These are phyloP conservation scores for Dioscorea dumetorum DNA, from an alignment of 106 monocot genomes.

Conservation along the genomic window DNA sequence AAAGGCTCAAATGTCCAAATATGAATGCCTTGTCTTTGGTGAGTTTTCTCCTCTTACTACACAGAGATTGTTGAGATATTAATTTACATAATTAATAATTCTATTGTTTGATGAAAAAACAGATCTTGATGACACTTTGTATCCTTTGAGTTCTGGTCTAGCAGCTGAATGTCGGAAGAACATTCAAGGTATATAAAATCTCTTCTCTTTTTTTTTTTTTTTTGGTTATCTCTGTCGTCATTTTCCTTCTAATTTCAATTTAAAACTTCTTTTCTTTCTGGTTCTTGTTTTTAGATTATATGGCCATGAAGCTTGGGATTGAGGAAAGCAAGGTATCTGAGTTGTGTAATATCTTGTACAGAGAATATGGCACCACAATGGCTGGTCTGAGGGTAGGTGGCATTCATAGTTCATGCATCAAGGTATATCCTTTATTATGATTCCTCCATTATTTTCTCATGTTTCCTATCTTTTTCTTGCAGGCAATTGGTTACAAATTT, in stretches of 20 bases:
- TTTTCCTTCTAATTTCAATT: not conserved
- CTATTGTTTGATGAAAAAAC: constrained; percentile 1
- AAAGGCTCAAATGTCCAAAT: constrained; percentile 40
- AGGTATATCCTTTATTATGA: not conserved
- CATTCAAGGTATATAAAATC: constrained; percentile 48
- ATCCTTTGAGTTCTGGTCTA: constrained; percentile 74
- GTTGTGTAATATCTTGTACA: constrained; percentile 60
- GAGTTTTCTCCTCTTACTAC: not conserved
- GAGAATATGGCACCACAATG: constrained; percentile 91
- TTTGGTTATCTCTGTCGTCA: no score
- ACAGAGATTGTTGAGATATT: not conserved
- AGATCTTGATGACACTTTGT: constrained; percentile 94
- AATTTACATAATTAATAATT: not conserved
- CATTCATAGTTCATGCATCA: not conserved
- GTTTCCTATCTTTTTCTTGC: not conserved
- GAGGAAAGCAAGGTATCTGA: constrained; percentile 50
- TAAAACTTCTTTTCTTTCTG: not conserved
- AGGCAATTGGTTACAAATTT: constrained; percentile 85
- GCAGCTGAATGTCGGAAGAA: constrained; percentile 53
- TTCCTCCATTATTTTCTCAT: not conserved
- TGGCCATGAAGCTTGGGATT: constrained; percentile 80
- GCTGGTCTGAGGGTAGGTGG: constrained; percentile 72
- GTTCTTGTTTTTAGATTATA: constrained; percentile 40
- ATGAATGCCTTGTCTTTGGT: constrained; percentile 88
- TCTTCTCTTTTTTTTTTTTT: not conserved